These are phyloP conservation scores for Blumeria hordei DNA, from an alignment of 2,329 filamentous ascomycete genomes.

Conservation along the genomic window DNA sequence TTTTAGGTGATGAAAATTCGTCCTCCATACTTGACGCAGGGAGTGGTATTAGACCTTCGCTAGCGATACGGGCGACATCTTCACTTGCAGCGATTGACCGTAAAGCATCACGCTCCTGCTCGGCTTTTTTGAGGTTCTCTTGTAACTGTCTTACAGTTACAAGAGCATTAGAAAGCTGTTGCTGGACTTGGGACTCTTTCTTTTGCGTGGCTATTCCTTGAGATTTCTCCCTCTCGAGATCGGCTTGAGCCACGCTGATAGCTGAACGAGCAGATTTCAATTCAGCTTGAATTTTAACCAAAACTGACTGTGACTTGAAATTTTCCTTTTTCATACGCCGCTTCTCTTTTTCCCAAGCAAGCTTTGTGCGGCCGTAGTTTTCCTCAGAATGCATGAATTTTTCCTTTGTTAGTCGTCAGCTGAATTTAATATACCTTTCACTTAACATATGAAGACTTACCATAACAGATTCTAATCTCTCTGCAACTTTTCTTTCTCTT, in stretches of 20 bases:
- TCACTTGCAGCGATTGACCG: constrained; percentile 50
- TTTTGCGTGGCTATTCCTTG: constrained; percentile 37
- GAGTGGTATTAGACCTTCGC: constrained; percentile 44
- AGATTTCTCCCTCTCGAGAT: constrained; percentile 37
- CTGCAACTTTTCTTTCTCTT: constrained; percentile 38
- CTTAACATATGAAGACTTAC: constrained; percentile 19
- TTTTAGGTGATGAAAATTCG: constrained; percentile 37
- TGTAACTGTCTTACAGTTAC: constrained; percentile 41
- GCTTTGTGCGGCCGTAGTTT: constrained; percentile 38
- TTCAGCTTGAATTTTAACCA: constrained; percentile 51
- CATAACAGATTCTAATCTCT: constrained; percentile 44
- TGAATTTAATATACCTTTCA: not conserved
- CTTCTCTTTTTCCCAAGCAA: constrained; percentile 52
- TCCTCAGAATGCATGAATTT: constrained; percentile 47
- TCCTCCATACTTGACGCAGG: constrained; percentile 31
- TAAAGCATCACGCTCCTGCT: constrained; percentile 52
- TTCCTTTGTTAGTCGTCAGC: constrained; percentile 23
- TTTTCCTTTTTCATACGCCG: constrained; percentile 45
- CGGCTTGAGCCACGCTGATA: constrained; percentile 30
- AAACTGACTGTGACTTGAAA: constrained; percentile 46
- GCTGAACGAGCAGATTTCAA: constrained; percentile 33
- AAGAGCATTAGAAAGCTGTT: constrained; percentile 37
- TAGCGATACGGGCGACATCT: constrained; percentile 46
- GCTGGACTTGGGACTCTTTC: constrained; percentile 42
- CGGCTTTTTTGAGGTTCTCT: constrained; percentile 37